phyloP scores from a whole-genome alignment of 2,329 filamentous ascomycete genomes.

The Septoria linicola region DNA sequence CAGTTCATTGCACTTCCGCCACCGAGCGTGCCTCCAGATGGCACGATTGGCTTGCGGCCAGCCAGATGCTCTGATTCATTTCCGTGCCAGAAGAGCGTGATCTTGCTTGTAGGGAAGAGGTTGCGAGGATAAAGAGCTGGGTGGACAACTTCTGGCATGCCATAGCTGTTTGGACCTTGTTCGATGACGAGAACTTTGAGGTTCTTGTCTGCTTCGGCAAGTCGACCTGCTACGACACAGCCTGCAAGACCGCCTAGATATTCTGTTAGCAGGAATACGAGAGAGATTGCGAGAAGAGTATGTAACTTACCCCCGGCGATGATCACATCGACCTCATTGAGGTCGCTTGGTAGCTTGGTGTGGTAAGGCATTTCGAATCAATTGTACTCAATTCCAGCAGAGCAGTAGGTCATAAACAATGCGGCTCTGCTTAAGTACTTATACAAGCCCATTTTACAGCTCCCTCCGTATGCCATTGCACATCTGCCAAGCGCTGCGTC shows the following conservation, averaged over 20 bases:
- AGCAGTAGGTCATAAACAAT: too few relatives aligned
- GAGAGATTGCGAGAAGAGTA: too few relatives aligned
- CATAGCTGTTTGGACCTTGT: constrained; percentile 54
- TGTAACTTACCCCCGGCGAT: constrained; percentile 21
- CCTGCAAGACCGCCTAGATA: constrained; percentile 49
- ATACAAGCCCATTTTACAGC: too few relatives aligned
- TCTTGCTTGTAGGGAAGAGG: constrained; percentile 51
- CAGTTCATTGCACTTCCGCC: constrained; percentile 53
- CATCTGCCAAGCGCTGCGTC: not conserved
- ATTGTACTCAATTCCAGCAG: not conserved
- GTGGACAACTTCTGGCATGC: constrained; percentile 51
- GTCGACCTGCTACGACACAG: constrained; percentile 51
- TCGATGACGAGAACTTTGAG: constrained; percentile 56
- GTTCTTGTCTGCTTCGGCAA: constrained; percentile 52
- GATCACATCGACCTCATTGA: constrained; percentile 24
- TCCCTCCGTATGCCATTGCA: too few relatives aligned
- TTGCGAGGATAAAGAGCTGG: constrained; percentile 54
- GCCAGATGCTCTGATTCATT: constrained; percentile 49
- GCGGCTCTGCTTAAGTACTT: too few relatives aligned
- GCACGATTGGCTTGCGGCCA: constrained; percentile 47
- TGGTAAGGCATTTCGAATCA: constrained; percentile 24
- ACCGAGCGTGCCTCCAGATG: constrained; percentile 55
- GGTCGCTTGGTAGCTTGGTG: constrained; percentile 18
- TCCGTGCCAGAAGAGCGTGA: constrained; percentile 54
- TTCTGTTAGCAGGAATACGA: not conserved